Evolutionary conservation across 2,329 filamentous ascomycete genomes (phyloP).

Genomic region (Ceratocystis albifundus): DNA sequence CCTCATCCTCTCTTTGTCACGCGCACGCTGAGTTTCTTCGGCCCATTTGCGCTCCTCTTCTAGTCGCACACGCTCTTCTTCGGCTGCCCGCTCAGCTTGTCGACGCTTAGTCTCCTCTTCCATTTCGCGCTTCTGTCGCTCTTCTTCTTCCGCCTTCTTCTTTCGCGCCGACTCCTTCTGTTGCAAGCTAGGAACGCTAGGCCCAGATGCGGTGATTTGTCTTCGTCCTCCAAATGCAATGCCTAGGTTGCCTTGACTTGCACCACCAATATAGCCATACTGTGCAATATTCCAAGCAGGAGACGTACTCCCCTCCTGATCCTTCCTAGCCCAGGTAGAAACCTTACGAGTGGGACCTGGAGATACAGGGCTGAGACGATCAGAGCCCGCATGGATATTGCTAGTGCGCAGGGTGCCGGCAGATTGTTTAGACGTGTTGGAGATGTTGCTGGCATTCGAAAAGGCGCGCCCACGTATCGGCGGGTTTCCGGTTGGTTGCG

Average conservation of each 20-base stretch:
- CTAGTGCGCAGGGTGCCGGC: slow-evolving; percentile 40
- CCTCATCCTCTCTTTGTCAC: slow-evolving; percentile 49
- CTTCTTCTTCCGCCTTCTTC: slow-evolving; percentile 47
- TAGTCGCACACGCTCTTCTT: slow-evolving; percentile 49
- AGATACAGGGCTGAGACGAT: slow-evolving; percentile 46
- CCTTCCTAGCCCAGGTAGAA: slow-evolving; percentile 76
- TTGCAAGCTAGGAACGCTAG: slow-evolving; percentile 64
- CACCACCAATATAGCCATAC: slow-evolving; percentile 96
- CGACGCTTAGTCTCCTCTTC: slow-evolving; percentile 42
- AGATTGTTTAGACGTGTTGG: slow-evolving; percentile 37
- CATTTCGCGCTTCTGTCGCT: slow-evolving; percentile 44
- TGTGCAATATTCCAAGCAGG: slow-evolving; percentile 98
- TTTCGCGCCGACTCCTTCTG: slow-evolving; percentile 66
- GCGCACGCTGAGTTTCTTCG: slow-evolving; percentile 48
- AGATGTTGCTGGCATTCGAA: slow-evolving; percentile 49
- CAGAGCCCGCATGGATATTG: slow-evolving; percentile 37
- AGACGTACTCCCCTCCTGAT: slow-evolving; percentile 65
- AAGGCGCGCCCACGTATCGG: slow-evolving; percentile 39
- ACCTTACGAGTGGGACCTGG: slow-evolving; percentile 40
- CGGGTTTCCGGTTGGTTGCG: slow-evolving; percentile 48
- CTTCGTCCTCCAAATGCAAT: slow-evolving; percentile 83
- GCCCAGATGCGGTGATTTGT: slow-evolving; percentile 78
- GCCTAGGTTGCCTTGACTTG: slow-evolving; percentile 88
- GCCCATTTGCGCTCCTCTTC: slow-evolving; percentile 59
- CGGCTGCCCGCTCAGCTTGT: slow-evolving; percentile 39